These are phyloP conservation scores for Colletotrichum sp. DNA, from an alignment of 2,329 filamentous ascomycete genomes.

Conservation along the genomic window DNA sequence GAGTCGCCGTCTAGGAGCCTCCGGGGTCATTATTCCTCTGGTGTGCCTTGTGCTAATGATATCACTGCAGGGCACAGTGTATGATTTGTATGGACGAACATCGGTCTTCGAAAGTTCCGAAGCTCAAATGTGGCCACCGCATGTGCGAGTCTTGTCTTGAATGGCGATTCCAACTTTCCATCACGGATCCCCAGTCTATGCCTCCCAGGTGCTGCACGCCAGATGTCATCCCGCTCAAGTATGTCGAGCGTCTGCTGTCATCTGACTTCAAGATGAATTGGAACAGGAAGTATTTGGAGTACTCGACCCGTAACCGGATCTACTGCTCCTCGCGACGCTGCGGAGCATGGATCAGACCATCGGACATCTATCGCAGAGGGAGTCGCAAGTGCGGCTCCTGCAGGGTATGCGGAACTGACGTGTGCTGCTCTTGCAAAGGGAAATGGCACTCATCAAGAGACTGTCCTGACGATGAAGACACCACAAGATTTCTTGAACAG, in stretches of 20 bases:
- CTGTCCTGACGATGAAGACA: conserved; percentile 75
- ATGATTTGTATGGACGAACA: conserved; percentile 75
- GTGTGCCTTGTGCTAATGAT: not conserved
- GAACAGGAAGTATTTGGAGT: conserved; percentile 83
- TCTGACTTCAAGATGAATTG: conserved; percentile 76
- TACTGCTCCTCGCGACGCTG: conserved; percentile 79
- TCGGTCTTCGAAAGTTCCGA: conserved; percentile 66
- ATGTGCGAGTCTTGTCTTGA: conserved; percentile 83
- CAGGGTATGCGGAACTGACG: conserved; percentile 71
- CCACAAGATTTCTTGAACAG: conserved; percentile 65
- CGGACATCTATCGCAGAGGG: conserved; percentile 63
- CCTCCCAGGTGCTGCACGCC: conserved; percentile 81
- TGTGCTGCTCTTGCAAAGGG: conserved; percentile 76
- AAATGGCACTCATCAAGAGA: conserved; percentile 74
- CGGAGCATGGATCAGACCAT: conserved; percentile 80
- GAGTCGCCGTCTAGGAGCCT: conserved; percentile 15
- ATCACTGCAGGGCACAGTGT: conserved; percentile 67
- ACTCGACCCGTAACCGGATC: conserved; percentile 73
- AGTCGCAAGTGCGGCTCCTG: conserved; percentile 74
- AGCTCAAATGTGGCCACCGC: conserved; percentile 78
- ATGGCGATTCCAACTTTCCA: conserved; percentile 75
- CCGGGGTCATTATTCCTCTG: conserved; percentile 7
- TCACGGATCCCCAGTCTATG: conserved; percentile 81
- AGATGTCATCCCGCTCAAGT: conserved; percentile 74
- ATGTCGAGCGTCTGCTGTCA: conserved; percentile 79